Conservation (phyloP, 208 protist species). For the Leishmania braziliensis region DNA sequence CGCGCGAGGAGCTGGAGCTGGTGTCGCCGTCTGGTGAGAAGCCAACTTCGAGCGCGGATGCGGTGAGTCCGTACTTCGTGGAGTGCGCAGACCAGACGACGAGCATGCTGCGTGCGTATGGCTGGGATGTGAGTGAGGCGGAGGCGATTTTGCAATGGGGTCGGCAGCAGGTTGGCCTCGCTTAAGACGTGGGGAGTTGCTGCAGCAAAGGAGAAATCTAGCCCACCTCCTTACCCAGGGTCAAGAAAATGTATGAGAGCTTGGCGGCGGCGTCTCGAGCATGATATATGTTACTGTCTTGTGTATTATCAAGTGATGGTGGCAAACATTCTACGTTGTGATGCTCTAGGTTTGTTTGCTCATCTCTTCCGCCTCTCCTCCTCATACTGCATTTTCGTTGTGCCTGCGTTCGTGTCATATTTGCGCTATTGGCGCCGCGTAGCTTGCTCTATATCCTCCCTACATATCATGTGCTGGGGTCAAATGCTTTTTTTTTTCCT, state of each 20-base stretch:
- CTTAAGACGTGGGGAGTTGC: neutral
- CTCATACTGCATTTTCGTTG: neutral
- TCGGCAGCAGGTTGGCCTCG: constrained; percentile 53
- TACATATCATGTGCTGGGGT: neutral
- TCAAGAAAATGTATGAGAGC: neutral
- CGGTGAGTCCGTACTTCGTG: constrained; percentile 84
- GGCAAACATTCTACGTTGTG: neutral
- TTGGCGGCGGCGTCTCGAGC: neutral
- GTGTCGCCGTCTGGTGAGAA: constrained; percentile 35
- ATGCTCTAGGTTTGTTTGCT: neutral
- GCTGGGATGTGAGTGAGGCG: constrained; percentile 79
- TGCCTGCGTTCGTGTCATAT: neutral
- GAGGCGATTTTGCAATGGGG: constrained; percentile 74
- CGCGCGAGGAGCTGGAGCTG: constrained; percentile 69
- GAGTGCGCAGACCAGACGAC: constrained; percentile 80
- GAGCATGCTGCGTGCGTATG: constrained; percentile 64
- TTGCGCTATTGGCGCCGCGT: neutral
- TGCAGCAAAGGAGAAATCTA: neutral
- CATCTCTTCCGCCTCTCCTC: neutral
- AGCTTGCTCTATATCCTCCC: neutral
- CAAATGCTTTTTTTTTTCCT: neutral
- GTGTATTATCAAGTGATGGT: neutral
- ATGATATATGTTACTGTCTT: neutral
- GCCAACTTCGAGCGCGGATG: constrained; percentile 11
- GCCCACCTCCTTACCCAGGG: neutral